phyloP scores from a whole-genome alignment of 306 rosid species.

The Dryas octopetala region DNA sequence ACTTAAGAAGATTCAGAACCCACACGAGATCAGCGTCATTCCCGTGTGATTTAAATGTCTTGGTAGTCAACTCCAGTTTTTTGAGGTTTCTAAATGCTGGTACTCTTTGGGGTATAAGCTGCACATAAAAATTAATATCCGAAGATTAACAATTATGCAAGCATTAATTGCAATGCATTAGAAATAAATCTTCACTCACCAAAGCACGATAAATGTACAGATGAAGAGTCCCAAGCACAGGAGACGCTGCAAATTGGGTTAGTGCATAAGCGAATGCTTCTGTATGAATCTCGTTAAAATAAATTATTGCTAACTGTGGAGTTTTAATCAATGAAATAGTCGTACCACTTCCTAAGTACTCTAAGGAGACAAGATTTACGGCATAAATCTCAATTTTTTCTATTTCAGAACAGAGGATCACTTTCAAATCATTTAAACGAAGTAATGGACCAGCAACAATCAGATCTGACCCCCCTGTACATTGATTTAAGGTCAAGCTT shows the following conservation, averaged over 20 bases:
- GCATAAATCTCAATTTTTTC: not conserved
- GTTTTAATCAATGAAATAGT: not conserved
- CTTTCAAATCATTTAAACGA: not conserved
- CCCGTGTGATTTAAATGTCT: too few species aligned
- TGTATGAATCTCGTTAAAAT: not conserved
- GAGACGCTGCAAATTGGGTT: not conserved
- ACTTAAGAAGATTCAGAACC: not conserved
- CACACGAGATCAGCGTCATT: not conserved
- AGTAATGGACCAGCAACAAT: not conserved
- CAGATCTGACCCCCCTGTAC: not conserved
- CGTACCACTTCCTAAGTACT: not conserved
- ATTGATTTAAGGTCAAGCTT: not conserved
- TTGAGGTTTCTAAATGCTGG: conserved; percentile 7
- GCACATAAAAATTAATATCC: not conserved
- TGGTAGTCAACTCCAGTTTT: not conserved
- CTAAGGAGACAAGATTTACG: not conserved
- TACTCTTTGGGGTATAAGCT: not conserved
- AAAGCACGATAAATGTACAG: too few species aligned
- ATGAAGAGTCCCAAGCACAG: not conserved
- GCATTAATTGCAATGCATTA: not conserved
- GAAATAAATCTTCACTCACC: not conserved
- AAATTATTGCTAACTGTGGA: not conserved
- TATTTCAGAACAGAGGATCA: not conserved
- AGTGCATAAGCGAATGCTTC: not conserved
- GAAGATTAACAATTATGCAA: not conserved